Percentiles rank a stretch among this genome's conserved stretches.
phyloP scores from a whole-genome alignment of 495 filamentous ascomycete genomes.

The Oidiodendron maius region DNA sequence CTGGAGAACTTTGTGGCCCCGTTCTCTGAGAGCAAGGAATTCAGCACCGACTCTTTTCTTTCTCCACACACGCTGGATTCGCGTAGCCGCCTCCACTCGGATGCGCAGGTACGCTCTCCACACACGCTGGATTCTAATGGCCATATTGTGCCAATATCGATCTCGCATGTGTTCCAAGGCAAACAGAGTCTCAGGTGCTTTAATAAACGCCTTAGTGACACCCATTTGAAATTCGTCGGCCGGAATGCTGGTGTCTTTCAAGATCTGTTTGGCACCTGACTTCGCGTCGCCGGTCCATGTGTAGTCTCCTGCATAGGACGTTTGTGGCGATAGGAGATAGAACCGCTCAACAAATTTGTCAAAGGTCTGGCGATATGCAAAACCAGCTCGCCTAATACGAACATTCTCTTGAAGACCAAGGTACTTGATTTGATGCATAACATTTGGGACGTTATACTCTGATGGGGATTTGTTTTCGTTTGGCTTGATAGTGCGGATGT shows the following conservation, averaged over 20 bases:
- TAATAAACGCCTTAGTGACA: slow-evolving; percentile 96
- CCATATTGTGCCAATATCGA: slow-evolving; percentile 99
- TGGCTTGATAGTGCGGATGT: slow-evolving; percentile 98
- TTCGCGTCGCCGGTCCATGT: slow-evolving; percentile 87
- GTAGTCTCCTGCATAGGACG: slow-evolving; percentile 93
- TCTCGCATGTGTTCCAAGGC: slow-evolving; percentile 97
- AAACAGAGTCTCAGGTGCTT: slow-evolving; percentile 95
- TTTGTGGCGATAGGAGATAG: slow-evolving; percentile 90
- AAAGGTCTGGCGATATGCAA: slow-evolving; percentile 95
- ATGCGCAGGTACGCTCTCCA: slow-evolving; percentile 96
- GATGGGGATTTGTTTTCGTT: slow-evolving; percentile 96
- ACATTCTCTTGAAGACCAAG: slow-evolving; percentile 99
- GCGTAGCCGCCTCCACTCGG: slow-evolving; percentile 82
- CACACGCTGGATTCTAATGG: slow-evolving; percentile 91
- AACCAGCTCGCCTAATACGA: slow-evolving; percentile 91
- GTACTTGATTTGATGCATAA: slow-evolving; percentile 99
- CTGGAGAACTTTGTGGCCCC: slow-evolving; percentile 79
- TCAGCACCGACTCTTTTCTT: slow-evolving; percentile 83
- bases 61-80: slow-evolving; percentile 94
- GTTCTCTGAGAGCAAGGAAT: slow-evolving; percentile 78
- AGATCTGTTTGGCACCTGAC: slow-evolving; percentile 84
- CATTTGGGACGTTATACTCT: slow-evolving; percentile 87
- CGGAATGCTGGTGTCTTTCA: slow-evolving; percentile 94
- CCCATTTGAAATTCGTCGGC: slow-evolving; percentile 96
- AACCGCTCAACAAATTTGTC: slow-evolving; percentile 99